phyloP scores from a whole-genome alignment of 345 rosid genomes.

The Passiflora organensis region DNA sequence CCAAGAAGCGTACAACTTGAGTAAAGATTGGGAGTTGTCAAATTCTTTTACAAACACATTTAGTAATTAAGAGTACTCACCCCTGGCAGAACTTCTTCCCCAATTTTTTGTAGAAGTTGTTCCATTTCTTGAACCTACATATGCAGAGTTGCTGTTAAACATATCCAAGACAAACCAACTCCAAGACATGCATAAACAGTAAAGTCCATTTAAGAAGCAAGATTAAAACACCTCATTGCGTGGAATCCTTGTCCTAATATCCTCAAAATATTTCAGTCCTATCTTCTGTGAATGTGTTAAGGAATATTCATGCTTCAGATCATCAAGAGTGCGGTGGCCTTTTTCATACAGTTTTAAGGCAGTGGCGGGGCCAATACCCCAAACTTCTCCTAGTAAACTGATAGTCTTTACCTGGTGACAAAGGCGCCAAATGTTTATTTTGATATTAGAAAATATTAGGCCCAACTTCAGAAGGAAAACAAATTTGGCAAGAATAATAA shows the following conservation, averaged over 20 bases:
- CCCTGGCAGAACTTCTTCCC: constrained; percentile 70
- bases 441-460: not conserved
- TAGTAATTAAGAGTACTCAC: constrained; percentile 36
- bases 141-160: constrained; percentile 12
- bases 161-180: constrained; percentile 1
- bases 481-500: too few relatives aligned
- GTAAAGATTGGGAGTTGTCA: not conserved
- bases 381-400: constrained; percentile 82
- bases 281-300: constrained; percentile 72
- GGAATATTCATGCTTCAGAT: constrained; percentile 68
- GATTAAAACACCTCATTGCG: constrained; percentile 61
- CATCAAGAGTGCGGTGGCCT: constrained; percentile 74
- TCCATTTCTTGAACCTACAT: constrained; percentile 82
- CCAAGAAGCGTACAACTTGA: not conserved
- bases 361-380: constrained; percentile 98
- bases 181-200: constrained; percentile 1
- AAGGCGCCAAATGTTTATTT: not conserved
- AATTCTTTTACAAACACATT: not conserved
- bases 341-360: constrained; percentile 87
- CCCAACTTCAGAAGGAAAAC: too few relatives aligned
- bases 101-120: constrained; percentile 59
- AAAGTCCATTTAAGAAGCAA: constrained; percentile 15
- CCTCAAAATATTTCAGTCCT: constrained; percentile 91
- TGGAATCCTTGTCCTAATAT: constrained; percentile 76
- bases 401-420: constrained; percentile 64